Base-by-base conservation (phyloP, 2,329 filamentous ascomycete species). In the Aspergillus brunneoviolaceus region DNA sequence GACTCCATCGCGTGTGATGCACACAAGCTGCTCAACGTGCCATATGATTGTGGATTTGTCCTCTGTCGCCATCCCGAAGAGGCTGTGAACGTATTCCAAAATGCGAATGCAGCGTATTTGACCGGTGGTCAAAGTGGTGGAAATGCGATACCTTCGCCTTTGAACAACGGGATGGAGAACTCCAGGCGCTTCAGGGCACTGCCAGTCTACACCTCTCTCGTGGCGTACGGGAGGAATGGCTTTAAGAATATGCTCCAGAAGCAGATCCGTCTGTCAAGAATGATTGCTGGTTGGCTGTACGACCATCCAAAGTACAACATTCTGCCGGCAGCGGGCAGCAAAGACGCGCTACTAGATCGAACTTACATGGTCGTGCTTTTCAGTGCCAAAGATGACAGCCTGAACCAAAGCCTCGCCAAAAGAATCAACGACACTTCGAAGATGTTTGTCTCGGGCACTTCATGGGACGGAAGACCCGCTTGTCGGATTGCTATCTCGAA, bases 1-100 rank as follows among this genome's bases (percentile, higher is more conserved):
- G 92, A 97, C 72, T 96, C 91, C 54, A 92, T 97, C 66, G 88
- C 91, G 0, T 88, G 90, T 2, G 93, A 97, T 69, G 90, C 85
- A 0, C 94, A 98, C 75, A 97, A 97, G 72, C 78, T 96, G n/a
- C 83, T 98, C 62, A 97, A 97, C 67, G 92, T 96, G 50, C 93
- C 94, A 0, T 97, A 97, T 69, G 94, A 97, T 74, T 93, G 89
- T 69, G 94, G 93, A 49, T 89, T 97, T 76, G 96, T 96, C 81
- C 85, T 96, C 67, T 91, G 88, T 55, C 85, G 87, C 19, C 85
- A 89, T 63, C 77, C 84, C 7, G 68, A 76, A 2, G 78, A 85
- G 12, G 83, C 89, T 1, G 80, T 82, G 31, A 76, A 83, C 4
- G 87, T 92, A 10, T 96, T 94, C 76, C 82, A 85, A 61, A 97